phyloP scores from a whole-genome alignment of 345 rosid species.

The Brassica napus region DNA sequence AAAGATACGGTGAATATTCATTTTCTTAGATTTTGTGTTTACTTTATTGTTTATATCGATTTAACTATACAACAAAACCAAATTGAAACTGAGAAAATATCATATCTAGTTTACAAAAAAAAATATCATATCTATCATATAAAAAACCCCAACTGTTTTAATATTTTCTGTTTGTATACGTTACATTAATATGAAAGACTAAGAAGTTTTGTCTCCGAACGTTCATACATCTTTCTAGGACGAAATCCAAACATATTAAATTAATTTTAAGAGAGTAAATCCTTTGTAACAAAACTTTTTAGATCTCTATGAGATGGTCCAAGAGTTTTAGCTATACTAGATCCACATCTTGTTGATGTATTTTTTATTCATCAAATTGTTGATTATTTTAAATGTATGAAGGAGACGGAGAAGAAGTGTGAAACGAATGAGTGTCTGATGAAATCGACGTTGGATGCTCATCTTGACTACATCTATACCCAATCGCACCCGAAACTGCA shows the following conservation, averaged over 20 bases:
- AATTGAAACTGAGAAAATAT: background rate
- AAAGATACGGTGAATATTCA: constrained; percentile 6
- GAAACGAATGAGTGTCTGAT: constrained; percentile 31
- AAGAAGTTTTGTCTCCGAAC: too few relatives aligned
- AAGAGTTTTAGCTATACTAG: too few relatives aligned
- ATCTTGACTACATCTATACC: constrained; percentile 31
- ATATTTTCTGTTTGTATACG: background rate
- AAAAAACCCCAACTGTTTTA: background rate
- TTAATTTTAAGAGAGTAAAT: too few relatives aligned
- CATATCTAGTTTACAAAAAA: background rate
- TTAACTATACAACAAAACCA: background rate
- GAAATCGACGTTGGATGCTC: constrained; percentile 25
- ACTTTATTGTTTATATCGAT: background rate
- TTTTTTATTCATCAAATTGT: background rate
- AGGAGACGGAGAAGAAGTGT: constrained; percentile 21
- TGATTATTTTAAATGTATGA: background rate
- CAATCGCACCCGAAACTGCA: background rate
- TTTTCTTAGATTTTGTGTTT: background rate
- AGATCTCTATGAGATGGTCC: too few relatives aligned
- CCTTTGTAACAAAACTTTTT: too few relatives aligned
- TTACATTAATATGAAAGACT: too few relatives aligned
- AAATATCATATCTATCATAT: background rate
- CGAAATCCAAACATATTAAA: too few relatives aligned
- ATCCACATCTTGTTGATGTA: background rate
- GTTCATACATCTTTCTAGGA: too few relatives aligned